Percentiles rank a stretch among this genome's conserved stretches.
Evolutionary conservation across 2,329 filamentous ascomycete species (phyloP).

Genomic region (Sporothrix euskadiensis): DNA sequence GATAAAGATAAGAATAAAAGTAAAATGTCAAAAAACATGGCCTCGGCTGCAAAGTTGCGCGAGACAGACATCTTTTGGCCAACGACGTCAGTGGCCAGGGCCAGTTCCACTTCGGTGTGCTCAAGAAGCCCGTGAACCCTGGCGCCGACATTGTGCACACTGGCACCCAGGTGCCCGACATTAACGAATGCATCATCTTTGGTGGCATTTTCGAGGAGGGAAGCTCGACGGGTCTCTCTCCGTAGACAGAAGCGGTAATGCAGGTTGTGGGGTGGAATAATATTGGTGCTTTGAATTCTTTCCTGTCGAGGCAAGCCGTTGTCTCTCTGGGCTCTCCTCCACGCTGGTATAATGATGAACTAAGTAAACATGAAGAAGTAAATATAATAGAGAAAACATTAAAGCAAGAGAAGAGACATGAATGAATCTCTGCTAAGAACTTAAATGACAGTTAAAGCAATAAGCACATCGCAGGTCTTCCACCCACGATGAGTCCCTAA

Average conservation of each 20-base stretch:
- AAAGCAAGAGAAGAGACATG: too few species aligned
- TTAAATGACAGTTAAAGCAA: neutral
- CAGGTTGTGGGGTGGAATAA: neutral
- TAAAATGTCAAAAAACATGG: too few species aligned
- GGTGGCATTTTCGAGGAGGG: conserved; percentile 57
- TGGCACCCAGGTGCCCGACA: conserved; percentile 50
- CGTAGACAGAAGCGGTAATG: conserved; percentile 25
- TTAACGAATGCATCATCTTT: conserved; percentile 56
- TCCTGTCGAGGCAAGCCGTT: neutral
- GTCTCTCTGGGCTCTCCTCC: neutral
- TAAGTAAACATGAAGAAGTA: neutral
- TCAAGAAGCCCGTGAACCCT: conserved; percentile 59
- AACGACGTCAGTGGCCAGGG: conserved; percentile 59
- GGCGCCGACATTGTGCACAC: conserved; percentile 49
- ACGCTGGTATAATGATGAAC: neutral
- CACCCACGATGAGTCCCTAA: too few species aligned
- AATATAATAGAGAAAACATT: neutral
- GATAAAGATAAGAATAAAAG: neutral
- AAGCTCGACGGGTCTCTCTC: conserved; percentile 41
- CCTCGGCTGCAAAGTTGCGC: neutral
- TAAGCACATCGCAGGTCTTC: neutral
- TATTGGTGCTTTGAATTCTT: neutral
- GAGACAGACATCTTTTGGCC: conserved; percentile 33
- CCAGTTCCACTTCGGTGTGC: conserved; percentile 62
- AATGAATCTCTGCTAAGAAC: neutral